Conservation (phyloP, 1,284 basidiomycete genomes). For the Coniferiporia weirii region DNA sequence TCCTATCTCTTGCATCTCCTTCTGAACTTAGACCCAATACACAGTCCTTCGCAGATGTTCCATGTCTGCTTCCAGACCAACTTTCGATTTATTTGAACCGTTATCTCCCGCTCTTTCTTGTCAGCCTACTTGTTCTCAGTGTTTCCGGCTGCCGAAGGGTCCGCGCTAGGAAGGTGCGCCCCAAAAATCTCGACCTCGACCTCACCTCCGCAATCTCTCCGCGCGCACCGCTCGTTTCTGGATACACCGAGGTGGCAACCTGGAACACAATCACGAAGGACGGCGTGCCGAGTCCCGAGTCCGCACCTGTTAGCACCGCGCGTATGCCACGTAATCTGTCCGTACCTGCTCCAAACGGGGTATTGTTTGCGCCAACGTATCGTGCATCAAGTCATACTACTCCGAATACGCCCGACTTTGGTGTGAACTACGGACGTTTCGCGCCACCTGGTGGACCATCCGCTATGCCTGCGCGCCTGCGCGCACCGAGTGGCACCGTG, state of each 20-base stretch:
- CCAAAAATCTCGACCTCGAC: constrained; percentile 1
- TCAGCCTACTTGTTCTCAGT: constrained; percentile 34
- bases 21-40: constrained; percentile 18
- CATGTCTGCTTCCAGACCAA: constrained; percentile 70
- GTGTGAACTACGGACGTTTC: background rate
- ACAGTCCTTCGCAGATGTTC: constrained; percentile 36
- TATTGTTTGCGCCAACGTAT: background rate
- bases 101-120: constrained; percentile 48
- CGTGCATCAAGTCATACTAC: background rate
- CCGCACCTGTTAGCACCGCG: background rate
- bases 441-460: background rate
- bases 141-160: constrained; percentile 22
- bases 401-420: background rate
- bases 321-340: background rate
- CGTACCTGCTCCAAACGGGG: background rate
- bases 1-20: constrained; percentile 66
- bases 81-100: constrained; percentile 52
- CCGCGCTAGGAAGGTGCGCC: background rate
- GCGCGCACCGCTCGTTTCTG: background rate
- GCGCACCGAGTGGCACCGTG: background rate
- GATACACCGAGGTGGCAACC: background rate
- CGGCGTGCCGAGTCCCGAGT: background rate
- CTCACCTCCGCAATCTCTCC: background rate
- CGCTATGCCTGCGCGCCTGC: background rate
- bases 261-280: background rate